These are phyloP conservation scores for Trichosporon sp. DNA, from an alignment of 1,284 basidiomycete genomes.

Conservation along the genomic window DNA sequence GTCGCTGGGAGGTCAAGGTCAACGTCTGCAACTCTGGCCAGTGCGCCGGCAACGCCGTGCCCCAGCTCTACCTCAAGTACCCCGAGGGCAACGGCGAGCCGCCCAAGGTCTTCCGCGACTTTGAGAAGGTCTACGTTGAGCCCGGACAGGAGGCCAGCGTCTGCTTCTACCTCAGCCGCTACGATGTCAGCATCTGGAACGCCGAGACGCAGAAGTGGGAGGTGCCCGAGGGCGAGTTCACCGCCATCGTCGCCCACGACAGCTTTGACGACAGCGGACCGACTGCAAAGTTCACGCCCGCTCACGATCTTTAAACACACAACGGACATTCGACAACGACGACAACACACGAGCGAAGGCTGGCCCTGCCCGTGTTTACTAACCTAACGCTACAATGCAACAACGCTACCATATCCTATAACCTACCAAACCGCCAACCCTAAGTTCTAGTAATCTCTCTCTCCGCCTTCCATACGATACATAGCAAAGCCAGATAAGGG, in stretches of 20 bases:
- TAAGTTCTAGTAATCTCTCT: neutral
- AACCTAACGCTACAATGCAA: neutral
- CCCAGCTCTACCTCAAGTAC: conserved; percentile 48
- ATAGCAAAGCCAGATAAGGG: neutral
- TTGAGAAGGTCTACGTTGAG: conserved; percentile 44
- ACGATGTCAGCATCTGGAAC: conserved; percentile 52
- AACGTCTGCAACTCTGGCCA: conserved; percentile 52
- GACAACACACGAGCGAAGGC: neutral
- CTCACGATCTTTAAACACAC: conserved; percentile 4
- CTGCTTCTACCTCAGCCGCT: conserved; percentile 41
- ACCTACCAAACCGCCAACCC: neutral
- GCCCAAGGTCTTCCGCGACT: conserved; percentile 46
- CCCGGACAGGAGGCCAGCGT: conserved; percentile 39
- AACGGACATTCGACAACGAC: neutral
- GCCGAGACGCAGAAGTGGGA: conserved; percentile 46
- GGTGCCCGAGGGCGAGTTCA: conserved; percentile 46
- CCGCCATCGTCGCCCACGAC: conserved; percentile 33
- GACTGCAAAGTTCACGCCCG: conserved; percentile 16
- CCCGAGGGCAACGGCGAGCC: conserved; percentile 47
- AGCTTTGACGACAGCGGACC: conserved; percentile 19
- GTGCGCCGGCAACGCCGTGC: conserved; percentile 49
- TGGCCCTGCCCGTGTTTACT: neutral
- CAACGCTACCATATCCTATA: neutral
- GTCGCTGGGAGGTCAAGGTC: conserved; percentile 44
- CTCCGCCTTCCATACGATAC: neutral